Evolutionary conservation across 2,329 filamentous ascomycete genomes (phyloP), one percentile per base, ranked within the genome.

Genomic region (Canariomyces notabilis): DNA sequence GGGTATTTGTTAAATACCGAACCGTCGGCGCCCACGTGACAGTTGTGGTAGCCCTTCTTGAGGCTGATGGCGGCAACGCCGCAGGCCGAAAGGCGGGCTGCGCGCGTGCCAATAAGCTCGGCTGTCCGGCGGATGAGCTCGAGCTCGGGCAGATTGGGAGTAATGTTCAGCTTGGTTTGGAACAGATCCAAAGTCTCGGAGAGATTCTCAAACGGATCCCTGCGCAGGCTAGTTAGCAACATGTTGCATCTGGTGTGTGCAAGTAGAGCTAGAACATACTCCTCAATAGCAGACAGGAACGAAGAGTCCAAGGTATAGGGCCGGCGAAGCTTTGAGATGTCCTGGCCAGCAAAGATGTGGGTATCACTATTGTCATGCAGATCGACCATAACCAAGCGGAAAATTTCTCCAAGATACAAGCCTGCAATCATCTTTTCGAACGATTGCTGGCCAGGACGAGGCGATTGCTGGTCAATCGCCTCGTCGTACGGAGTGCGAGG

Each of bases 1-100:
- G 93, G 93, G 71, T 98, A 98, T 68, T 97, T 97, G 77, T 95
- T 96, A 75, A 98, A 98, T 44, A 98, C 91, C 15, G 88, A 95
- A 31, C 93, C 93, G 64, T 98, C 93, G 42, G 93, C 93, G 59
- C 93, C 93, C 34, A 98, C 93, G 67, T 97, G 93, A 73, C 88
- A 95, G 31, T 79, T 77, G 62, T 85, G 71, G 68, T 90, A 91
- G 57, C 80, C 79, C 79, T 96, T 97, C 83, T 97, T 97, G 72
- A 85, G 94, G 78, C 87, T 89, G 62, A 98, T 96, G 48, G 91
- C 93, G 11, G 91, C 89, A 44, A 98, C 88, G 69, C 93, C 93
- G 62, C 93, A 97, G 20, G 91, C 84, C 14, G 90, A 95, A 43
- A 98, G 80, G 52, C 93, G 88, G 37, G 93, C 93, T 22, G 90